phyloP scores from a whole-genome alignment of 2,329 filamentous ascomycete genomes.

The Raffaelea ambrosiae region DNA sequence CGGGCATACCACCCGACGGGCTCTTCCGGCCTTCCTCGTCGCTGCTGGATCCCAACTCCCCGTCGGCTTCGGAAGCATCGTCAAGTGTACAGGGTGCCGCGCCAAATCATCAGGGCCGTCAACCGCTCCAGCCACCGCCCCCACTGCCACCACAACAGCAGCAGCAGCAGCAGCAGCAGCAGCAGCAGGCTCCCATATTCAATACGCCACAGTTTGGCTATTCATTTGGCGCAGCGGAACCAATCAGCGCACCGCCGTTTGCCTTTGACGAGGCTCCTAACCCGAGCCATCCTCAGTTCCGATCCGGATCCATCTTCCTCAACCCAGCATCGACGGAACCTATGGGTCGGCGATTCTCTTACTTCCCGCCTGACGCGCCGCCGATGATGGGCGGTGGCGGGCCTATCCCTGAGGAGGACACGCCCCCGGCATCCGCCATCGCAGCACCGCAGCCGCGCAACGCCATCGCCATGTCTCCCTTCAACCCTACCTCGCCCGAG shows the following conservation, averaged over 20 bases:
- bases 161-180: conserved; percentile 7
- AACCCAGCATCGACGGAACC: conserved; percentile 46
- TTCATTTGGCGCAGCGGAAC: conserved; percentile 47
- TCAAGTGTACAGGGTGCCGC: no score
- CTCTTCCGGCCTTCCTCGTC: conserved; percentile 36
- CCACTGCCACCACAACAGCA: conserved; percentile 12
- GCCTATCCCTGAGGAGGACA: conserved; percentile 22
- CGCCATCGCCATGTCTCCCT: conserved; percentile 14
- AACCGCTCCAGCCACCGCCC: background rate
- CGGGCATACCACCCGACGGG: conserved; percentile 13
- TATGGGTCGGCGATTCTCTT: conserved; percentile 51
- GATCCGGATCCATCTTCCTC: conserved; percentile 59
- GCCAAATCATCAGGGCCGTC: conserved; percentile 14
- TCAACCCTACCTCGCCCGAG: conserved; percentile 35
- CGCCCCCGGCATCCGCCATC: conserved; percentile 18
- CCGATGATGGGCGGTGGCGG: conserved; percentile 11
- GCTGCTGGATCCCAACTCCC: conserved; percentile 39
- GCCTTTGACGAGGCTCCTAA: conserved; percentile 17
- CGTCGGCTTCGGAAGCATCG: conserved; percentile 28
- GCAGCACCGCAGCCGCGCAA: background rate
- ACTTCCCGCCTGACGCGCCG: conserved; percentile 47
- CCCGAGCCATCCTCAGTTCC: conserved; percentile 38
- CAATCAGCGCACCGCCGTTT: conserved; percentile 22
- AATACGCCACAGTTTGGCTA: conserved; percentile 49
- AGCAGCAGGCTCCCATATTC: conserved; percentile 28